Evolutionary conservation across 2,329 filamentous ascomycete genomes (phyloP).

Genomic region (Trichophyton verrucosum): DNA sequence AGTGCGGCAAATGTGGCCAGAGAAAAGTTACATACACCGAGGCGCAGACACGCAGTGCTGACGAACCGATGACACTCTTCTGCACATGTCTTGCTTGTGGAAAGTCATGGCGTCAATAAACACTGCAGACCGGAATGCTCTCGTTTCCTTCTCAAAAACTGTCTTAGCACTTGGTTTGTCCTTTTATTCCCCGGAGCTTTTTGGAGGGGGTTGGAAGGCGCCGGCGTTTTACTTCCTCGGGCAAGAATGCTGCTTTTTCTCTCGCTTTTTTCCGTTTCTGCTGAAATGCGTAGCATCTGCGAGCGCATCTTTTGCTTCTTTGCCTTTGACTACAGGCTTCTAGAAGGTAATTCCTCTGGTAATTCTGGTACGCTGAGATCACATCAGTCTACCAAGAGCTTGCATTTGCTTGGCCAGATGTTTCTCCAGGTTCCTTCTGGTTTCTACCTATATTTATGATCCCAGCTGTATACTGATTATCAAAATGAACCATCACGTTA

Average conservation of each 20-base stretch:
- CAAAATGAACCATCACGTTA: neutral
- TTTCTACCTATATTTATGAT: neutral
- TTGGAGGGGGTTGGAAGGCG: neutral
- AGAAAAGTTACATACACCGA: conserved; percentile 93
- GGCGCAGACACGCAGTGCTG: conserved; percentile 86
- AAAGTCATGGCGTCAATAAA: conserved; percentile 36
- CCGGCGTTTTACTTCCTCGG: conserved; percentile 6
- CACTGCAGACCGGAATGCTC: neutral
- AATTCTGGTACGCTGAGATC: neutral
- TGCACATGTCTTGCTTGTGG: conserved; percentile 38
- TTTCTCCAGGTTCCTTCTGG: neutral
- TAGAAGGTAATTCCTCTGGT: neutral
- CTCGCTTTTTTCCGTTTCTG: neutral
- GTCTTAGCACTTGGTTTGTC: conserved; percentile 6
- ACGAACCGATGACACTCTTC: conserved; percentile 60
- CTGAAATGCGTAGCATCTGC: neutral
- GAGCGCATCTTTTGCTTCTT: neutral
- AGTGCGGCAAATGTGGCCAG: conserved; percentile 84
- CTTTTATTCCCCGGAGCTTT: conserved; percentile 4
- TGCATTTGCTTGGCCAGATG: neutral
- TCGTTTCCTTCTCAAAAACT: conserved; percentile 8
- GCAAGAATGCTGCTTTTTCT: neutral
- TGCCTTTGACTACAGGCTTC: neutral
- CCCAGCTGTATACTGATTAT: neutral
- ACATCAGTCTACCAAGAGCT: neutral